Evolutionary conservation across 1,139 yeast genomes (phyloP).

Genomic region (Yamadazyma friedrichii): DNA sequence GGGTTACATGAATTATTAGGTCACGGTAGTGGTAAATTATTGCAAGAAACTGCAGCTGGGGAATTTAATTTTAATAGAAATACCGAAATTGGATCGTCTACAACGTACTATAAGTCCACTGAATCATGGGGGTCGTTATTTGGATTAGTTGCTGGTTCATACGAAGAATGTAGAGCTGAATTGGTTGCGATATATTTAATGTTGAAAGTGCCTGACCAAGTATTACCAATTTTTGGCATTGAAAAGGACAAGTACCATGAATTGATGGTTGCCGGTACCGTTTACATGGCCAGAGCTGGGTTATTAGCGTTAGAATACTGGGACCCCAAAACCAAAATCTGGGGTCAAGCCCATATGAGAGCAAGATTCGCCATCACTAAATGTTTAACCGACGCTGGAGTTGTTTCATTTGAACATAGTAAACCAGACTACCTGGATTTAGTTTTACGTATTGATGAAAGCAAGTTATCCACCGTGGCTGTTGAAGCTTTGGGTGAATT

Average conservation of each 20-base stretch:
- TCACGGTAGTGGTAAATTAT: slow-evolving; percentile 86
- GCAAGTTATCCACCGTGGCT: slow-evolving; percentile 65
- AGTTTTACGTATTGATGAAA: slow-evolving; percentile 54
- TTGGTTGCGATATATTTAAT: slow-evolving; percentile 81
- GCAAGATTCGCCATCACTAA: slow-evolving; percentile 85
- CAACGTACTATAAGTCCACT: slow-evolving; percentile 70
- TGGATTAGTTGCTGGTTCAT: slow-evolving; percentile 79
- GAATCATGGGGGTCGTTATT: slow-evolving; percentile 90
- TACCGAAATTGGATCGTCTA: slow-evolving; percentile 65
- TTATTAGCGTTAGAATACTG: slow-evolving; percentile 77
- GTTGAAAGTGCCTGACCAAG: slow-evolving; percentile 55
- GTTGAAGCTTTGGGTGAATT: slow-evolving; percentile 73
- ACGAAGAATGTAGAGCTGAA: slow-evolving; percentile 93
- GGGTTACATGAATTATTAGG: slow-evolving; percentile 90
- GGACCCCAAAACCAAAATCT: slow-evolving; percentile 76
- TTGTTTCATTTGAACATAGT: slow-evolving; percentile 49
- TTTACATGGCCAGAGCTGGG: slow-evolving; percentile 89
- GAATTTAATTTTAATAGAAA: slow-evolving; percentile 66
- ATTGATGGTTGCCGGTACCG: slow-evolving; percentile 63
- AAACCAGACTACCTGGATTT: slow-evolving; percentile 57
- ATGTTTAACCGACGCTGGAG: slow-evolving; percentile 68
- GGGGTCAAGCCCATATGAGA: slow-evolving; percentile 98
- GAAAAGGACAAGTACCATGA: slow-evolving; percentile 55
- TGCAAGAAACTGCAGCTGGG: slow-evolving; percentile 63
- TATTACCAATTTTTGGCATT: slow-evolving; percentile 74